Evolutionary conservation across 352 stramenopile species (phyloP).

Genomic region (Phytophthora sojae): DNA sequence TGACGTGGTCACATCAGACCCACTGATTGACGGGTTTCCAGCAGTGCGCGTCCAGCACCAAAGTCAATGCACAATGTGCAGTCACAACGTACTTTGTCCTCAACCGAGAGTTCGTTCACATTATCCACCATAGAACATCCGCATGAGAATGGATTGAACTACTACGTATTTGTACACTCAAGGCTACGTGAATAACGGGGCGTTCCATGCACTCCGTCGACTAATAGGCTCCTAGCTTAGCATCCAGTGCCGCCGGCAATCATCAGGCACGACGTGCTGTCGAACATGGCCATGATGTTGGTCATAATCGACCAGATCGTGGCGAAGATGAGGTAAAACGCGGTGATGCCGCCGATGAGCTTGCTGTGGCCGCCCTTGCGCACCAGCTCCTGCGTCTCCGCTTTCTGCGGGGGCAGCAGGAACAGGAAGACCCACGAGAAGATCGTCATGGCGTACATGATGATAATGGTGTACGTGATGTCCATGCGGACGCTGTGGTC

Average conservation of each 20-base stretch:
- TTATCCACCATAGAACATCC: neutral
- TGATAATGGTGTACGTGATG: slow-evolving; percentile 15
- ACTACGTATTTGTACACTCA: neutral
- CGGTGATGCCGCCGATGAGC: slow-evolving; percentile 8
- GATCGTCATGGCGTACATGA: slow-evolving; percentile 22
- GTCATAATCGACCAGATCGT: slow-evolving; percentile 17
- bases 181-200: neutral
- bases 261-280: slow-evolving; percentile 15
- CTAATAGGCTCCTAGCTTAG: neutral
- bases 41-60: no score
- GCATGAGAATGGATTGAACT: neutral
- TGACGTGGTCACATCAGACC: neutral
- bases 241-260: slow-evolving; percentile 14
- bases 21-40: no score
- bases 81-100: no score
- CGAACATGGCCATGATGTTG: slow-evolving; percentile 25
- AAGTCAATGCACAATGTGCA: no score
- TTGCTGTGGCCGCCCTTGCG: slow-evolving; percentile 17
- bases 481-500: slow-evolving; percentile 10
- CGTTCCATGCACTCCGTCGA: neutral
- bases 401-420: slow-evolving; percentile 11
- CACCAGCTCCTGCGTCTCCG: slow-evolving; percentile 14
- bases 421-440: slow-evolving; percentile 23
- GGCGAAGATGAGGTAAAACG: slow-evolving; percentile 17
- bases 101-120: no score